Conservation (phyloP, 176 grass and related monocot species). For the Neostapfia colusana region DNA sequence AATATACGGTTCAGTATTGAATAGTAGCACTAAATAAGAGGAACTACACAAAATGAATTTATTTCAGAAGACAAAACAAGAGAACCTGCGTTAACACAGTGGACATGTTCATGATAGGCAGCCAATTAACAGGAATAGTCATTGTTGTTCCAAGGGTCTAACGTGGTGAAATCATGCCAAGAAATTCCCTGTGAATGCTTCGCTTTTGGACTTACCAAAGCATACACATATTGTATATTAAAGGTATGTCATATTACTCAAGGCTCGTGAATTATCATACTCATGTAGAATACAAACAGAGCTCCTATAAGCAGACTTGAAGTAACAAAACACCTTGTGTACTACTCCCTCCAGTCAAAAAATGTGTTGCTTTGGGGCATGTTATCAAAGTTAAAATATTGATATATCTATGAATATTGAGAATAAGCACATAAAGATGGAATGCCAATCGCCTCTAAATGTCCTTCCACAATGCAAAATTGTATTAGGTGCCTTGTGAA, state of each 20-base stretch:
- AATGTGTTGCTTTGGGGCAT: background rate
- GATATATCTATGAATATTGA: background rate
- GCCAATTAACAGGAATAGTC: conserved; percentile 1
- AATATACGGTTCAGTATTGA: background rate
- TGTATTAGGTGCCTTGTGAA: background rate
- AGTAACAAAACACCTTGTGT: background rate
- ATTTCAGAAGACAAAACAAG: background rate
- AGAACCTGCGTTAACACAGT: background rate
- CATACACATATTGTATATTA: background rate
- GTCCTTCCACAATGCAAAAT: background rate
- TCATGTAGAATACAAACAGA: background rate
- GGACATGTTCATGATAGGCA: background rate
- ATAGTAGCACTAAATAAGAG: background rate
- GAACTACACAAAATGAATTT: background rate
- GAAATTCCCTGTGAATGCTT: background rate
- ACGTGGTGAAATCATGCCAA: background rate
- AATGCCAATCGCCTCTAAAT: background rate
- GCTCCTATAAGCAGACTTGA: background rate
- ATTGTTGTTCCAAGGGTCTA: background rate
- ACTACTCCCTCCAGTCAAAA: background rate
- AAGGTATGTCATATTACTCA: background rate
- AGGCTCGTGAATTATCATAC: conserved; percentile 20
- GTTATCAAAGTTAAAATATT: background rate
- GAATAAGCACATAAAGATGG: background rate
- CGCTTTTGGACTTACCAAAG: background rate